Percentiles rank a stretch among this genome's conserved stretches.
These are phyloP conservation scores for Saccharomyces hybrid DNA, from an alignment of 1,139 yeast genomes.

Conservation along the genomic window DNA sequence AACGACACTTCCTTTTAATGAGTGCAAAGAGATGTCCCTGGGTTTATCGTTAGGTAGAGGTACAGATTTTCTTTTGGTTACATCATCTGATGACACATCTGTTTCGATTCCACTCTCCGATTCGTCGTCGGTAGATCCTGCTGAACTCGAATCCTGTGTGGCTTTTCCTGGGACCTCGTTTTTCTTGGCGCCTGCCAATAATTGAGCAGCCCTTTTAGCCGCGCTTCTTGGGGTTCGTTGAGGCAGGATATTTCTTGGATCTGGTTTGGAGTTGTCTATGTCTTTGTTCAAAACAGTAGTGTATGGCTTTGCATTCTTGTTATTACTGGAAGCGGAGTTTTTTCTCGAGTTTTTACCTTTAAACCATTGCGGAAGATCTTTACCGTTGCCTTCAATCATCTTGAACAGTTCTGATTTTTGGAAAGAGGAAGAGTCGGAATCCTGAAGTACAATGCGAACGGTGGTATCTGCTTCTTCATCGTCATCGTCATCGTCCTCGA, in stretches of 20 bases:
- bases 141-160: neutral
- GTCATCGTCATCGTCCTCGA: conserved; percentile 12
- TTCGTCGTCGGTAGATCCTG: conserved; percentile 9
- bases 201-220: conserved; percentile 28
- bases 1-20: neutral
- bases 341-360: conserved; percentile 1
- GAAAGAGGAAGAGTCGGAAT: conserved; percentile 18
- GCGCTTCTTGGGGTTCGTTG: conserved; percentile 24
- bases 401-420: conserved; percentile 23
- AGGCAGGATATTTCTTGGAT: conserved; percentile 27
- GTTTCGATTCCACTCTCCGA: conserved; percentile 25
- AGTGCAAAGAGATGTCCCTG: neutral
- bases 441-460: conserved; percentile 10
- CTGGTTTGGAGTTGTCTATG: conserved; percentile 30
- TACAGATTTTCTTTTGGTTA: conserved; percentile 14
- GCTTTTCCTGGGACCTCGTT: conserved; percentile 9
- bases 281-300: conserved; percentile 32
- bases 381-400: conserved; percentile 21
- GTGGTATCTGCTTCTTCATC: conserved; percentile 13
- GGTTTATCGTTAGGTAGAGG: neutral
- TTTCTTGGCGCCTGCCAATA: conserved; percentile 14
- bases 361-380: conserved; percentile 16
- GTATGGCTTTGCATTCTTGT: conserved; percentile 21
- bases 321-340: conserved; percentile 4
- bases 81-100: conserved; percentile 24